Evolutionary conservation across 108 stramenopile genomes (phyloP).

Genomic region (Fistulifera pelliculosa): DNA sequence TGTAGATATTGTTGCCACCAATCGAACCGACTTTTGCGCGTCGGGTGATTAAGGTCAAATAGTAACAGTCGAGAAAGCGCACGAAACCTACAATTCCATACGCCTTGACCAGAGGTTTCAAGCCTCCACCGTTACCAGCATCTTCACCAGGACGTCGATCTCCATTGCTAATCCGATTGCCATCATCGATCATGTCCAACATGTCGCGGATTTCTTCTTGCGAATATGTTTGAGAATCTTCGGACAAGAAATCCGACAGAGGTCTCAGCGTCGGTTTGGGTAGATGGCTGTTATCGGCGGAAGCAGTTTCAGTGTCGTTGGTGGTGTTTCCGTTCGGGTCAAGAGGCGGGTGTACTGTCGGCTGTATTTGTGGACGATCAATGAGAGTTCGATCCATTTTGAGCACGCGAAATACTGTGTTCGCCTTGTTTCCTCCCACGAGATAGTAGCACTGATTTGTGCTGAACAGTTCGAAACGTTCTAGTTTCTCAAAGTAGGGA

Average conservation of each 20-base stretch:
- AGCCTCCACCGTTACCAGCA: slow-evolving; percentile 30
- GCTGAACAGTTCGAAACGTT: slow-evolving; percentile 69
- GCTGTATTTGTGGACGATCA: slow-evolving; percentile 35
- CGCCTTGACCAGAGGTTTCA: slow-evolving; percentile 78
- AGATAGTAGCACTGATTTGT: slow-evolving; percentile 75
- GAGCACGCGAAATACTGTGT: slow-evolving; percentile 56
- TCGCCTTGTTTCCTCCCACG: slow-evolving; percentile 60
- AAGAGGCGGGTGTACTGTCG: background rate
- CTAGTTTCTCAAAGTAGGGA: slow-evolving; percentile 65
- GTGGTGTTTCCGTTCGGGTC: background rate
- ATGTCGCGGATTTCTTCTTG: slow-evolving; percentile 74
- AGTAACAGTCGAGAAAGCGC: slow-evolving; percentile 95
- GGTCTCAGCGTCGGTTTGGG: slow-evolving; percentile 51
- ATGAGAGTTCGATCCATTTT: slow-evolving; percentile 85
- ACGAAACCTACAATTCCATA: slow-evolving; percentile 89
- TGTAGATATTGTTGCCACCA: slow-evolving; percentile 92
- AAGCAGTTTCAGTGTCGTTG: background rate
- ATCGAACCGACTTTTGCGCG: slow-evolving; percentile 91
- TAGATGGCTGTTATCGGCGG: slow-evolving; percentile 20
- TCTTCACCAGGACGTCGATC: slow-evolving; percentile 8
- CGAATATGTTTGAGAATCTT: slow-evolving; percentile 76
- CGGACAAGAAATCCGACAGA: slow-evolving; percentile 58
- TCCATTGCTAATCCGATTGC: slow-evolving; percentile 29
- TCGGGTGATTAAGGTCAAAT: slow-evolving; percentile 93
- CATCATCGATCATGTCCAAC: slow-evolving; percentile 84